Evolutionary conservation across 768 basidiomycete species (phyloP), one percentile per base, ranked within the genome.

Genomic region (Pleurotus eryngii): DNA sequence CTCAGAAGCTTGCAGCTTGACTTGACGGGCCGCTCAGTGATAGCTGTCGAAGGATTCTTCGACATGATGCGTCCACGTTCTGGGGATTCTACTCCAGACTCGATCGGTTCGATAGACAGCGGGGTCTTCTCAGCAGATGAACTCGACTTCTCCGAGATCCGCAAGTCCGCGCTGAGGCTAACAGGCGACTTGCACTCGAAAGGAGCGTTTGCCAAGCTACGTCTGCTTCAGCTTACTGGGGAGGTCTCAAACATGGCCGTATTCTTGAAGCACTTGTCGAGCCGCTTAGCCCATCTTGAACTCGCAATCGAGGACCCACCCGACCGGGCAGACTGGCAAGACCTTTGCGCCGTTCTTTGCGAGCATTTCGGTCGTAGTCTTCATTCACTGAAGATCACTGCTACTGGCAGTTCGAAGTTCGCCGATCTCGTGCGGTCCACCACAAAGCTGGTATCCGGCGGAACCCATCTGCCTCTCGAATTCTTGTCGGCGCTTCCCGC

Each of bases 11-110:
- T 92, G 57, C 82, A 87, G 64, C 75, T 92, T 48, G 90, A 92
- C 66, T 77, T 92, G 22, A 83, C 87, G 0, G 86, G 84, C 56
- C 76, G 87, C 56, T 81, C 85, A 3, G 71, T 80, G 55, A 83
- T 83, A 27, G 85, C 86, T 0, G 85, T 90, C n/a, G 87, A 90
- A 70, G 86, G 86, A 17, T 92, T 92, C 70, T 92, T 92, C 67
- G 84, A 85, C 66, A 83, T 89, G 54, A 73, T 90, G 61, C 72
- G 74, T 60, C 73, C 79, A 14, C 77, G 80, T 42, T 89, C 89
- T 0, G 90, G 89, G n/a, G 76, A 77, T 59, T 81, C 81, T 26
- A 87, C 89, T 11, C 90, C 89, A 5, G 83, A 78, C 60, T 88
- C 87, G 9, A 78, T 83, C 12, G 78, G 74, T 22, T 84, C 87